Conservation (phyloP, 164 flowering plant genomes). For the Aristolochia contorta region DNA sequence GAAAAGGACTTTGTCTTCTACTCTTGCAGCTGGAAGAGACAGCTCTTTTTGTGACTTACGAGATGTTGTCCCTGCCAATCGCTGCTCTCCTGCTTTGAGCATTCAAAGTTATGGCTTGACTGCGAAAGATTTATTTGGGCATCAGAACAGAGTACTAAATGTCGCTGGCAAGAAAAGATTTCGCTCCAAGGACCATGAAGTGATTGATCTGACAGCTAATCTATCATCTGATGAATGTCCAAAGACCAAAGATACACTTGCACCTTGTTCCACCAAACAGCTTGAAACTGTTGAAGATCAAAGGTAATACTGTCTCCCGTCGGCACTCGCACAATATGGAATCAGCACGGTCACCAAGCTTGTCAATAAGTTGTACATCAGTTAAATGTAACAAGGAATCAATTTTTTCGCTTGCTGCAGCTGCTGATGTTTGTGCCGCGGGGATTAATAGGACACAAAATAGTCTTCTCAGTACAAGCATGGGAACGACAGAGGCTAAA, state of each 20-base stretch:
- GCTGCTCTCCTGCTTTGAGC: conserved; percentile 32
- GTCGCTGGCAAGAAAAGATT: conserved; percentile 10
- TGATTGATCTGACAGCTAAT: conserved; percentile 30
- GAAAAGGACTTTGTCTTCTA: conserved; percentile 25
- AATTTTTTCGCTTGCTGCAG: neutral
- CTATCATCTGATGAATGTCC: conserved; percentile 18
- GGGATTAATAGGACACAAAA: neutral
- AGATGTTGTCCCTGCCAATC: conserved; percentile 72
- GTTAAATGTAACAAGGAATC: neutral
- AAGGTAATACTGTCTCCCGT: neutral
- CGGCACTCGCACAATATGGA: no score
- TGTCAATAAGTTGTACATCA: no score
- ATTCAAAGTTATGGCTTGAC: conserved; percentile 11
- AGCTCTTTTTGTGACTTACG: conserved; percentile 18
- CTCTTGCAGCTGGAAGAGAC: conserved; percentile 22
- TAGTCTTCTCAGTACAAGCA: conserved; percentile 8
- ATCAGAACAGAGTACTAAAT: conserved; percentile 18
- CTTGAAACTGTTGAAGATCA: conserved; percentile 16
- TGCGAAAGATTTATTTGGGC: conserved; percentile 15
- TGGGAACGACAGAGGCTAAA: conserved; percentile 12
- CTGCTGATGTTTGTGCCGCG: neutral
- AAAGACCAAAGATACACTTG: conserved; percentile 16
- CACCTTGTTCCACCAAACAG: conserved; percentile 40
- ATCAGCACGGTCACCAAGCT: no score
- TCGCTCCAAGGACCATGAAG: conserved; percentile 14